Evolutionary conservation across 306 rosid genomes (phyloP), one percentile per base, ranked within the genome.

Genomic region (Crotalaria pallida): DNA sequence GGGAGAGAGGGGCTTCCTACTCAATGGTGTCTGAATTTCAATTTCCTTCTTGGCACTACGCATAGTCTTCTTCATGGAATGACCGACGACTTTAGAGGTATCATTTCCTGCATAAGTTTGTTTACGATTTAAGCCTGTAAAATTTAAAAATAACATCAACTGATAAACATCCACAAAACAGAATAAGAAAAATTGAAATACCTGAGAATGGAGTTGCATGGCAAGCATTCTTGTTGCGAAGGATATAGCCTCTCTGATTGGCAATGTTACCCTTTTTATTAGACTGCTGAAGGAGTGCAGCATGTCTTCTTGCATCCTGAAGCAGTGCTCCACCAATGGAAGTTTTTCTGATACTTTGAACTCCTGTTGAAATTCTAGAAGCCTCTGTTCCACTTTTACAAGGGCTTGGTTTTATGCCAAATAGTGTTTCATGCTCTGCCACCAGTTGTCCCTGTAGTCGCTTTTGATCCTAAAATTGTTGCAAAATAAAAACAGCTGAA

Each of bases 371-470:
- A 27, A 53, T 71, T 79, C 78, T 73, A 1, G 85, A 71, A 72
- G 81, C 64, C 55, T 58, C 72, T 52, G 22, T 65, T 50, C 49
- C 79, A 36, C 64, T 76, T 71, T 51, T 71, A 11, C 65, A 22
- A 18, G 81, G 85, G 47, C 81, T 81, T 40, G 79, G 64, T 59
- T 71, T 81, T 33, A 81, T 58, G 56, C 85, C 81, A 3, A 66
- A 88, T 50, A 84, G 81, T 61, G 72, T 80, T 72, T 90, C 96
- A 77, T 82, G 84, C 81, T 88, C 92, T 3, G 87, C 86, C 49
- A 79, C 77, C 27, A 77, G 58, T 72, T 81, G 90, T 12, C 79
- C 85, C 69, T 51, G 64, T 44, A 71, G 67, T 60, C 40, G 65
- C 76, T 36, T 76, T 60, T 76, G 81, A 59, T 76, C 85, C 81